Conservation (phyloP, 2,329 filamentous ascomycete genomes). For the Penicillium sp. region DNA sequence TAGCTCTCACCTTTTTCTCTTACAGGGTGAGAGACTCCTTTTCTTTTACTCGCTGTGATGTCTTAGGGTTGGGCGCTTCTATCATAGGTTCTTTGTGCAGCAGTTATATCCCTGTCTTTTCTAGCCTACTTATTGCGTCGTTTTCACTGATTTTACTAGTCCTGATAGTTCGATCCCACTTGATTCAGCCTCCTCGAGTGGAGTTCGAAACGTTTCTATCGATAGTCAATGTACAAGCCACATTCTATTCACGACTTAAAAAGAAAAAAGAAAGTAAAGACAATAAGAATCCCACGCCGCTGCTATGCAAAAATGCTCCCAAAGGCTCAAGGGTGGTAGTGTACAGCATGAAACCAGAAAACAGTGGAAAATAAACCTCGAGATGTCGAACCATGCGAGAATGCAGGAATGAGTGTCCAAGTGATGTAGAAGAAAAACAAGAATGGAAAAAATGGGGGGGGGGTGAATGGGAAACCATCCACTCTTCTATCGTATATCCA, state of each 20-base stretch:
- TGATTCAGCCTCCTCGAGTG: conserved; percentile 9
- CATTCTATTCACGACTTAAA: conserved; percentile 18
- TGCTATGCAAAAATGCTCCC: conserved; percentile 25
- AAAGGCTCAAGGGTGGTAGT: conserved; percentile 11
- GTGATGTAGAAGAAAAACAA: conserved; percentile 3
- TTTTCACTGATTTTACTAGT: too few relatives aligned
- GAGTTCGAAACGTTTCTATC: conserved; percentile 4
- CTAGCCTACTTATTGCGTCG: too few relatives aligned
- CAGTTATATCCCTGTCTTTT: too few relatives aligned
- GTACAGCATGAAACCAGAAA: conserved; percentile 16
- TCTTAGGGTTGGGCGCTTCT: too few relatives aligned
- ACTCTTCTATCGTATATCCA: background rate
- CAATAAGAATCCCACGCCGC: conserved; percentile 11
- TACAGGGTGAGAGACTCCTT: too few relatives aligned
- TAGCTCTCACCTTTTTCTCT: too few relatives aligned
- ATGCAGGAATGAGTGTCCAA: conserved; percentile 4
- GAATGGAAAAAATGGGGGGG: background rate
- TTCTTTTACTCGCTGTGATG: too few relatives aligned
- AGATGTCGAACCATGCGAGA: conserved; percentile 6
- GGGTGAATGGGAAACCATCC: too few relatives aligned
- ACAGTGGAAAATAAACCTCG: conserved; percentile 3
- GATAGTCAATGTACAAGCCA: conserved; percentile 13
- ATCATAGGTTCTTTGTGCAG: too few relatives aligned
- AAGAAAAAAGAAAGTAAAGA: conserved; percentile 1
- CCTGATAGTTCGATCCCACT: conserved; percentile 13